These are phyloP conservation scores for Triticum urartu DNA, from an alignment of 176 grass and related monocot genomes.

Conservation along the genomic window DNA sequence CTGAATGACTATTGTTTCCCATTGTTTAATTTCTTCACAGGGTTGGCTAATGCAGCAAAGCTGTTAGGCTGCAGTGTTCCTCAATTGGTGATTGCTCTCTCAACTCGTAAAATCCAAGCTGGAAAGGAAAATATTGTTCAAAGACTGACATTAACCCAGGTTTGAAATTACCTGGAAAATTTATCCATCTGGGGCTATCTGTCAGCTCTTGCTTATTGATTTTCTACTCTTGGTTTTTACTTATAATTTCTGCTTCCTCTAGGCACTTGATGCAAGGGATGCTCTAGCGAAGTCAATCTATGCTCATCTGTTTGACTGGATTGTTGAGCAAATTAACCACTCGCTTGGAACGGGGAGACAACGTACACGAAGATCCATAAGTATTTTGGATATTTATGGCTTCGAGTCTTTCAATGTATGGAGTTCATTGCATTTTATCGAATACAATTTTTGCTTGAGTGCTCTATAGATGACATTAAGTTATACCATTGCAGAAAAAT, in stretches of 20 bases:
- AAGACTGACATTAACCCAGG: slow-evolving; percentile 84
- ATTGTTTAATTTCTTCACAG: slow-evolving; percentile 45
- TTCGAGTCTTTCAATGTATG: slow-evolving; percentile 95
- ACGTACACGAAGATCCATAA: slow-evolving; percentile 70
- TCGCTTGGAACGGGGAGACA: slow-evolving; percentile 67
- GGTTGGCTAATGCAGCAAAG: slow-evolving; percentile 66
- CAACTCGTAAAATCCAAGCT: slow-evolving; percentile 83
- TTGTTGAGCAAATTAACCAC: slow-evolving; percentile 79
- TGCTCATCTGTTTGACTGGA: slow-evolving; percentile 86
- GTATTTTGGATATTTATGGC: slow-evolving; percentile 99
- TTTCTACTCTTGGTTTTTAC: slow-evolving; percentile 9
- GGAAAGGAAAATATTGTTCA: slow-evolving; percentile 90
- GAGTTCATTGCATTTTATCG: slow-evolving; percentile 29
- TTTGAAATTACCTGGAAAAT: slow-evolving; percentile 30
- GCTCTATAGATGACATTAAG: slow-evolving; percentile 21
- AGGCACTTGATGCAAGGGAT: slow-evolving; percentile 91
- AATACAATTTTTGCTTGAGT: slow-evolving; percentile 11
- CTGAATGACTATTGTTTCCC: neutral
- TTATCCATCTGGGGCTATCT: neutral
- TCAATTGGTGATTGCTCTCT: slow-evolving; percentile 68
- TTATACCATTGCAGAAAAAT: slow-evolving; percentile 72
- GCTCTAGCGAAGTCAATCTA: slow-evolving; percentile 95
- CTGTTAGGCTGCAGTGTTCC: slow-evolving; percentile 67
- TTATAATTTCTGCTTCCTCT: slow-evolving; percentile 23
- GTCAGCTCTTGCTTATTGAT: slow-evolving; percentile 1